Evolutionary conservation across 495 filamentous ascomycete species (phyloP), one percentile per base, ranked within the genome.

Genomic region (Trichoderma parareesei): DNA sequence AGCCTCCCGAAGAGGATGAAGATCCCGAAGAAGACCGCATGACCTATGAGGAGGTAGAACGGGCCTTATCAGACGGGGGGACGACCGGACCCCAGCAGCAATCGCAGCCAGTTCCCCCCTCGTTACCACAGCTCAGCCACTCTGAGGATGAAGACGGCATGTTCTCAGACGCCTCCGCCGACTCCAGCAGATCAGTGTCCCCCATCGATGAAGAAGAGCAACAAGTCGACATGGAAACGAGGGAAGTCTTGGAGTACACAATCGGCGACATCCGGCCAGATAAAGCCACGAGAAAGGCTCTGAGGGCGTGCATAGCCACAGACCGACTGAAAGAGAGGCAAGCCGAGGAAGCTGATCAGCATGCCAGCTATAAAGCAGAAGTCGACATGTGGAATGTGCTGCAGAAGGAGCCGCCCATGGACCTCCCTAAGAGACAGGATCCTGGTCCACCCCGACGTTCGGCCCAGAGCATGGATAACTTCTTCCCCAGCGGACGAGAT

Each of bases 1-100:
- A 73, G 40, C 63, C 64, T 7, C 18, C 35, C 4, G 60, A n/a
- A 1, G 61, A 27, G 1, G 66, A 67, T 18, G 69, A 69, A 9
- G 11, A 43, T 3, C 38, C 57, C 33, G 66, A 68, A 61, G 76
- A 61, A 71, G 55, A 61, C 16, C 43, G 13, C 40, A 38, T 61
- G 44, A 33, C 43, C 33, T 62, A 53, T 33, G 61, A 64, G 6
- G 38, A 64, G 9, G 38, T 65, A 2, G 64, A 65, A 33, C 9
- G n/a, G 20, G 38, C 46, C 16, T 49, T 65, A n/a, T 61, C 60
- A 5, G 20, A 38, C n/a, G 37, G 33, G 16, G 13, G 5, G 5
- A 8, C n/a, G 11, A n/a, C 14, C 10, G 60, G 13, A n/a, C 35
- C 60, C 11, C 13, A 27, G 14, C 27, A 37, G 40, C 40, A 48